Evolutionary conservation across 2,329 filamentous ascomycete species (phyloP).

Genomic region (Aspergillus sojae): DNA sequence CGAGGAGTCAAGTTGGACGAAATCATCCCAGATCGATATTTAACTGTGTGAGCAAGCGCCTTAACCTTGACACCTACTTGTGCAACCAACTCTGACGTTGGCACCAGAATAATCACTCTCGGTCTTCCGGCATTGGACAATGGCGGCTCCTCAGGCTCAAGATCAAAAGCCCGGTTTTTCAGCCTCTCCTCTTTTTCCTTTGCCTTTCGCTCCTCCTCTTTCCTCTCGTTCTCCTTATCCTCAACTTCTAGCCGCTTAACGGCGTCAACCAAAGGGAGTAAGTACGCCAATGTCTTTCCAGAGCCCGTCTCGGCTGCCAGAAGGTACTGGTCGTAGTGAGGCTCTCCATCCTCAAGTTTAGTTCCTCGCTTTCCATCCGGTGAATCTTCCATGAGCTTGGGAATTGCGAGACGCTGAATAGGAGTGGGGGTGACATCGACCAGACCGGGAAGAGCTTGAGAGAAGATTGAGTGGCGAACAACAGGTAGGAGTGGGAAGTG

Average conservation of each 20-base stretch:
- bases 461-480: constrained; percentile 70
- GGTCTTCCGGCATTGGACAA: constrained; percentile 75
- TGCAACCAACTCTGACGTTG: constrained; percentile 85
- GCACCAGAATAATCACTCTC: constrained; percentile 81
- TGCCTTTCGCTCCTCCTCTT: constrained; percentile 56
- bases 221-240: constrained; percentile 63
- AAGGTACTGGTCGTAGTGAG: constrained; percentile 68
- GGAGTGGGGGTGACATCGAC: constrained; percentile 80
- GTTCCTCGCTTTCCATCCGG: constrained; percentile 40
- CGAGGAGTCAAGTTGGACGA: constrained; percentile 75
- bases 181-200: constrained; percentile 55
- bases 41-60: constrained; percentile 77
- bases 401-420: constrained; percentile 86
- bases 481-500: constrained; percentile 74
- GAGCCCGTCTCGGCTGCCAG: constrained; percentile 96
- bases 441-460: constrained; percentile 75
- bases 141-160: constrained; percentile 62
- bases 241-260: constrained; percentile 74
- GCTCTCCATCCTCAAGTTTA: constrained; percentile 38
- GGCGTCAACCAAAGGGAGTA: constrained; percentile 81
- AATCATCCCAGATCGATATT: constrained; percentile 82
- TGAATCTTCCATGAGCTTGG: constrained; percentile 67
- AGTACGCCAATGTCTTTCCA: constrained; percentile 92
- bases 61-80: constrained; percentile 85
- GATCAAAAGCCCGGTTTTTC: constrained; percentile 62